A percentile compares a stretch with the other conserved stretches of the same genome.
phyloP scores from a whole-genome alignment of 106 monocot species.

The Acorus gramineus region DNA sequence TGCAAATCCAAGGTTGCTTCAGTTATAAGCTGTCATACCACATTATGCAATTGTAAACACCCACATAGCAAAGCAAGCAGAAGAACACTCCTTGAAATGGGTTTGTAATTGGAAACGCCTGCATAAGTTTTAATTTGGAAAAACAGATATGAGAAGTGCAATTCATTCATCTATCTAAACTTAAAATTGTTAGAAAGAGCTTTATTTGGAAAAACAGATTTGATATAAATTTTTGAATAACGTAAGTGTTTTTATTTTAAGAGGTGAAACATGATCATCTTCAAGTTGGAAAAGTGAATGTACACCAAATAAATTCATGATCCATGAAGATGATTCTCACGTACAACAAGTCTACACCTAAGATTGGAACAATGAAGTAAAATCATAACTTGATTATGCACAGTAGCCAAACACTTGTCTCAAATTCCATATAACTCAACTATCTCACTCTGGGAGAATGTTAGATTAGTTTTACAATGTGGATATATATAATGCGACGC shows the following conservation, averaged over 20 bases:
- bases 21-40: constrained; percentile 18
- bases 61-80: constrained; percentile 10
- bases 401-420: no score
- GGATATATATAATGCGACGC: no score
- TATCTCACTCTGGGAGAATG: no score
- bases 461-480: no score
- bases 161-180: not conserved
- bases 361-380: not conserved
- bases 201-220: not conserved
- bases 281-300: no score
- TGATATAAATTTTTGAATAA: not conserved
- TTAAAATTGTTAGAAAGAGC: not conserved
- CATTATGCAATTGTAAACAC: constrained; percentile 3
- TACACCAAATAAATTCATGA: no score
- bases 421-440: no score
- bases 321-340: no score
- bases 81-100: constrained; percentile 9
- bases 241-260: no score
- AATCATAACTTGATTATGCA: not conserved
- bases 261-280: no score
- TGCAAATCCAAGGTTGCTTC: not conserved
- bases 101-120: constrained; percentile 4
- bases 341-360: not conserved
- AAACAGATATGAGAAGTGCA: not conserved
- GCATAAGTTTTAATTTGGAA: not conserved